These are phyloP conservation scores for Erigeron canadensis DNA, from an alignment of 129 eudicot species.

Conservation along the genomic window DNA sequence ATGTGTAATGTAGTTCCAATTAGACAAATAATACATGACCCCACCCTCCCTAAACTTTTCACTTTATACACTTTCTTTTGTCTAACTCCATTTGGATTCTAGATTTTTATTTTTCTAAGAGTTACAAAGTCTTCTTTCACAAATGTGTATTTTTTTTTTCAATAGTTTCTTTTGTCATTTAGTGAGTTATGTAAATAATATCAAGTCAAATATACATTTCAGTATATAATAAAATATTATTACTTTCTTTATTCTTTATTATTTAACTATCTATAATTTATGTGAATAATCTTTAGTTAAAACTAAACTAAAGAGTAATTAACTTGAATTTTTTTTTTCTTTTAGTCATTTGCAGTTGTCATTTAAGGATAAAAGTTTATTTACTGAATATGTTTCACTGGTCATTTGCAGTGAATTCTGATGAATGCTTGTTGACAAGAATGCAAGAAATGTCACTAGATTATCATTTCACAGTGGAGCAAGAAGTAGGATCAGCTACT, in stretches of 20 bases:
- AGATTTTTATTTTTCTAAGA: neutral
- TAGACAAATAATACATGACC: conserved; percentile 14
- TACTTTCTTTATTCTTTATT: neutral
- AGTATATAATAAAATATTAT: neutral
- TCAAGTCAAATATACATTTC: conserved; percentile 1
- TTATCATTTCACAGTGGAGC: conserved; percentile 95
- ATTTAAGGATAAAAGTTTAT: too few relatives aligned
- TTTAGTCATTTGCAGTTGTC: too few relatives aligned
- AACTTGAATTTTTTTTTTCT: too few relatives aligned
- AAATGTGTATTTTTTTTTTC: neutral
- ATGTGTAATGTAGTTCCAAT: conserved; percentile 31
- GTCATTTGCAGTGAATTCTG: conserved; percentile 69
- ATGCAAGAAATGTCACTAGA: conserved; percentile 99
- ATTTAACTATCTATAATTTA: neutral
- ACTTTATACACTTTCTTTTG: neutral
- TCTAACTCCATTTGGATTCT: neutral
- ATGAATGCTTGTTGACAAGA: conserved; percentile 94
- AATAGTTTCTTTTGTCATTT: conserved; percentile 13
- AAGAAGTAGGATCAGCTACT: conserved; percentile 99
- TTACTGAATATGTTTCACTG: neutral
- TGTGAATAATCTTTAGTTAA: neutral
- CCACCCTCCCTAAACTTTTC: conserved; percentile 6
- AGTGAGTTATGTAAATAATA: neutral
- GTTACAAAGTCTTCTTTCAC: conserved; percentile 2
- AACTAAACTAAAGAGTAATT: too few relatives aligned